Evolutionary conservation across 2,329 filamentous ascomycete species (phyloP).

Genomic region (Penicillium sp.): DNA sequence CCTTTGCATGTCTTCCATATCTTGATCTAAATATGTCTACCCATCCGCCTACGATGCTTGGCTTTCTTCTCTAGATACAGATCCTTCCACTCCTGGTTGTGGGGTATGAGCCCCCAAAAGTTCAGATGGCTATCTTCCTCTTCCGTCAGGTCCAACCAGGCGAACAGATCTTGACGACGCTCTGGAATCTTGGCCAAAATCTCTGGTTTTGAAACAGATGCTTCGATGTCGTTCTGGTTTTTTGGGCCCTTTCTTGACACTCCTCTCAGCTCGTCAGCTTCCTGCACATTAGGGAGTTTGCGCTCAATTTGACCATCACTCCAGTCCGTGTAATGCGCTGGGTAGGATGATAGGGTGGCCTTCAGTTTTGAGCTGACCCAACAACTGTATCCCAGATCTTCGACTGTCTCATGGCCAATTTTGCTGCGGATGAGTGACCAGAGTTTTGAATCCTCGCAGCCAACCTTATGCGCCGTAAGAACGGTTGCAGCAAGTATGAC

Average conservation of each 20-base stretch:
- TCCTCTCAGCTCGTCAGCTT: neutral
- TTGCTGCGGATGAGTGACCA: neutral
- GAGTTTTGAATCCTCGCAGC: constrained; percentile 3
- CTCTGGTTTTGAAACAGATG: neutral
- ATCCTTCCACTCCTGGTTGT: constrained; percentile 15
- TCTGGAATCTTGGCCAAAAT: neutral
- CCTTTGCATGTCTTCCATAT: too few relatives aligned
- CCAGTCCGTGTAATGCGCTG: neutral
- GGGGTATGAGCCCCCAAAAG: constrained; percentile 20
- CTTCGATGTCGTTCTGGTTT: neutral
- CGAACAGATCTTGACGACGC: constrained; percentile 14
- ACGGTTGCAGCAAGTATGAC: neutral
- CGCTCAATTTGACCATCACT: neutral
- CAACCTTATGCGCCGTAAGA: neutral
- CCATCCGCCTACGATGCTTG: constrained; percentile 5
- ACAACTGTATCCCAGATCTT: neutral
- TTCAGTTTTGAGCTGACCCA: constrained; percentile 2
- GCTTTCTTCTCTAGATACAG: constrained; percentile 16
- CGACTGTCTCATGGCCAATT: neutral
- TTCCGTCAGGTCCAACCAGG: constrained; percentile 17
- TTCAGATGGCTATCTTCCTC: constrained; percentile 17
- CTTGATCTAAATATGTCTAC: neutral
- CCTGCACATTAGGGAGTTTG: constrained; percentile 1
- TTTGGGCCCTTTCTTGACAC: neutral
- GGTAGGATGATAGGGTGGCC: neutral